Conservation (phyloP, 2,329 filamentous ascomycete genomes). For the Chrysosporium queenslandicum region DNA sequence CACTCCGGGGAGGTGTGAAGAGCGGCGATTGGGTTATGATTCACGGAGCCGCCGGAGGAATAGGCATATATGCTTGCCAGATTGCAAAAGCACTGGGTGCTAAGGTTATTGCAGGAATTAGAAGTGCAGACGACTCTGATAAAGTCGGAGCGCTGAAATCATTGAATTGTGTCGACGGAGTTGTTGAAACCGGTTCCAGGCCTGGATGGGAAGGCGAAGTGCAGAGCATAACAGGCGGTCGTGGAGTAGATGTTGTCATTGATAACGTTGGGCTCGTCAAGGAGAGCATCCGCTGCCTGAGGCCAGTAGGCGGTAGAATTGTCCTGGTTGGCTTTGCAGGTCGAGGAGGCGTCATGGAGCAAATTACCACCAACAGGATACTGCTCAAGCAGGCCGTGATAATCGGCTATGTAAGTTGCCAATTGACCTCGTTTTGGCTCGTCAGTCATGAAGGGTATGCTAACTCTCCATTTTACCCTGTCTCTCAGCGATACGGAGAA, state of each 20-base stretch:
- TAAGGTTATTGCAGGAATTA: slow-evolving; percentile 46
- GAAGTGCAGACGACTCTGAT: slow-evolving; percentile 28
- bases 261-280: slow-evolving; percentile 50
- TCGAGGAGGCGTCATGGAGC: slow-evolving; percentile 44
- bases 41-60: slow-evolving; percentile 46
- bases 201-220: slow-evolving; percentile 45
- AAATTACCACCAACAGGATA: slow-evolving; percentile 46
- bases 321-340: slow-evolving; percentile 52
- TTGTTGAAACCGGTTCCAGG: slow-evolving; percentile 12
- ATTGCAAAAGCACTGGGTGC: slow-evolving; percentile 46
- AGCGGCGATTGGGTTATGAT: slow-evolving; percentile 45
- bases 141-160: slow-evolving; percentile 7
- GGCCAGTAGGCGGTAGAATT: slow-evolving; percentile 42
- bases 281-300: slow-evolving; percentile 45
- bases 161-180: slow-evolving; percentile 11
- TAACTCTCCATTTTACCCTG: not conserved
- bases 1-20: slow-evolving; percentile 29
- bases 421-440: not conserved
- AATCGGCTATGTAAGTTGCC: slow-evolving; percentile 38
- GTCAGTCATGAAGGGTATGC: not conserved
- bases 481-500: slow-evolving; percentile 44
- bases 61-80: slow-evolving; percentile 49
- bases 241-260: slow-evolving; percentile 49
- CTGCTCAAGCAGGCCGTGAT: slow-evolving; percentile 46
- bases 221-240: slow-evolving; percentile 37